phyloP scores from a whole-genome alignment of 441 rosid genomes.

The Gossypium trilobum region DNA sequence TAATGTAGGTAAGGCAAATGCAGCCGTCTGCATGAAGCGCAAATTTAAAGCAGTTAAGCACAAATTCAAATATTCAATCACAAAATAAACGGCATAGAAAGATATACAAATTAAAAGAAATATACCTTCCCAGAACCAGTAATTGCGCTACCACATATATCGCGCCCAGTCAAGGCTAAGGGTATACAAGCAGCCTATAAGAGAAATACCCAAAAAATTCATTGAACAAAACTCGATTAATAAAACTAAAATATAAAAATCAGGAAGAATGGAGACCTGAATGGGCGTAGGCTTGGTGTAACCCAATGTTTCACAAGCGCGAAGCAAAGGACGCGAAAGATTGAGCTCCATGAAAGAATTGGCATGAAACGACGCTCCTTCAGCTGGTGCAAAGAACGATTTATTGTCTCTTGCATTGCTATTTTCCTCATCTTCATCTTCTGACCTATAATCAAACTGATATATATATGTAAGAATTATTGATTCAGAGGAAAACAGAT shows the following conservation, averaged over 20 bases:
- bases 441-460: slow-evolving; percentile 58
- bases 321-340: slow-evolving; percentile 81
- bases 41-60: slow-evolving; percentile 2
- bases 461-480: background rate
- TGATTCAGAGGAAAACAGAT: background rate
- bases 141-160: slow-evolving; percentile 89
- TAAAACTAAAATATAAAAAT: background rate
- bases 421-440: slow-evolving; percentile 43
- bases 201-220: slow-evolving; percentile 7
- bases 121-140: slow-evolving; percentile 94
- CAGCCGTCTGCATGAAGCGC: slow-evolving; percentile 55
- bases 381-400: slow-evolving; percentile 56
- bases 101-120: background rate
- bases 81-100: background rate
- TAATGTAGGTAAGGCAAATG: slow-evolving; percentile 74
- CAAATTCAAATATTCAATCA: background rate
- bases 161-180: slow-evolving; percentile 74
- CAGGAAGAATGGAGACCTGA: slow-evolving; percentile 43
- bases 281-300: slow-evolving; percentile 84
- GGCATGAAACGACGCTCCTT: slow-evolving; percentile 75
- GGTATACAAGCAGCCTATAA: slow-evolving; percentile 84
- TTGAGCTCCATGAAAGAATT: slow-evolving; percentile 81
- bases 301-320: slow-evolving; percentile 84
- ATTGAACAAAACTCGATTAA: background rate
- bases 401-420: slow-evolving; percentile 29